Conservation (phyloP, 2,329 filamentous ascomycete genomes). For the Cordyceps cicadae region DNA sequence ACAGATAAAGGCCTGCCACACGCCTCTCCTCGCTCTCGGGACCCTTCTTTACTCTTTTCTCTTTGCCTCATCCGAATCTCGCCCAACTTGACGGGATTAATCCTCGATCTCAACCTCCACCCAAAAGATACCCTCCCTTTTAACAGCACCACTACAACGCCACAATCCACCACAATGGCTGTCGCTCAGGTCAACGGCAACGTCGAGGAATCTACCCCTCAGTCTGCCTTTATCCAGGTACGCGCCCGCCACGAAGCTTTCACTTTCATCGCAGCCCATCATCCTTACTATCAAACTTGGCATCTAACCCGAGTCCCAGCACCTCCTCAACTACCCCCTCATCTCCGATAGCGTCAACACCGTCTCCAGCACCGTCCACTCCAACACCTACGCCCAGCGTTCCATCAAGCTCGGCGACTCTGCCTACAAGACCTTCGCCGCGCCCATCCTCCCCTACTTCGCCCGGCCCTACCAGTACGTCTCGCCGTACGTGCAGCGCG, state of each 20-base stretch:
- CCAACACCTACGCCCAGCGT: constrained; percentile 74
- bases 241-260: constrained; percentile 7
- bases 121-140: not conserved
- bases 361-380: constrained; percentile 73
- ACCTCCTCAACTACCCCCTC: constrained; percentile 76
- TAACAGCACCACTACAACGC: not conserved
- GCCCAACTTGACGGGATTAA: not conserved
- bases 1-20: constrained; percentile 11
- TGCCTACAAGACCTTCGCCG: constrained; percentile 68
- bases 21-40: not conserved
- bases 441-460: constrained; percentile 64
- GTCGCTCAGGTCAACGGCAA: constrained; percentile 13
- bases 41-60: not conserved
- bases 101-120: not conserved
- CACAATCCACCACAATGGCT: constrained; percentile 10
- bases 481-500: constrained; percentile 74
- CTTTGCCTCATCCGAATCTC: not conserved
- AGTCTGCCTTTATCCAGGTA: constrained; percentile 44
- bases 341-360: constrained; percentile 69
- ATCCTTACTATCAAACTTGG: not conserved
- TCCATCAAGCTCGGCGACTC: constrained; percentile 68
- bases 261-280: not conserved
- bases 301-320: constrained; percentile 40
- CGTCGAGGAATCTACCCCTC: constrained; percentile 8
- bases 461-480: constrained; percentile 73